Evolutionary conservation across 2,329 filamentous ascomycete genomes (phyloP).

Genomic region (Coniochaeta sp.): DNA sequence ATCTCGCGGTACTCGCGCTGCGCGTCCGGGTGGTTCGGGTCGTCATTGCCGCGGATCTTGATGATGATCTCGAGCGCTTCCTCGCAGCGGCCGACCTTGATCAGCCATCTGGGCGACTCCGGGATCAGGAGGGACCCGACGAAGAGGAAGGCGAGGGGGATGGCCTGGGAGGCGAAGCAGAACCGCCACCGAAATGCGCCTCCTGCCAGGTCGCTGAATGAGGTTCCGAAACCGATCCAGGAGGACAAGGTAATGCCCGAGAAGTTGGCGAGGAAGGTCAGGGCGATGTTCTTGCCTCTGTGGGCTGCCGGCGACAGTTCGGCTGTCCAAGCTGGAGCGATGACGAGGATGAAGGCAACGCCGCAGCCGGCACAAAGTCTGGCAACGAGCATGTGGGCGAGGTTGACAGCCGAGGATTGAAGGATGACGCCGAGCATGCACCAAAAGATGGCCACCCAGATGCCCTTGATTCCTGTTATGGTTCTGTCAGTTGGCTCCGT

Average conservation of each 20-base stretch:
- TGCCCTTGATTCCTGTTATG: neutral
- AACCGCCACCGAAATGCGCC: neutral
- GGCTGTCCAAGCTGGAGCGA: neutral
- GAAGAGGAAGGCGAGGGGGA: slow-evolving; percentile 23
- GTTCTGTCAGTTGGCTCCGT: neutral
- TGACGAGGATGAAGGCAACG: neutral
- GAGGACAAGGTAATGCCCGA: neutral
- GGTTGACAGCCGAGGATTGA: neutral
- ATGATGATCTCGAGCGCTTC: slow-evolving; percentile 61
- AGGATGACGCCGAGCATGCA: neutral
- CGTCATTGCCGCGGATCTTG: slow-evolving; percentile 53
- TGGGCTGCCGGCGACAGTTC: neutral
- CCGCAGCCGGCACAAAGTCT: neutral
- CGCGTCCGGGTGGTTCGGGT: slow-evolving; percentile 34
- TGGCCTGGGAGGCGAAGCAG: neutral
- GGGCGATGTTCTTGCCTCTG: neutral
- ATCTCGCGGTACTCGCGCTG: slow-evolving; percentile 64
- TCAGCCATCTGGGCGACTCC: slow-evolving; percentile 61
- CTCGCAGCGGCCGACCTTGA: slow-evolving; percentile 58
- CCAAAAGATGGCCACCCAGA: neutral
- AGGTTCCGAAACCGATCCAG: neutral
- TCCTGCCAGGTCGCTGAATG: neutral
- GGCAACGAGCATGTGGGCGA: neutral
- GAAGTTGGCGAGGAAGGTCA: neutral
- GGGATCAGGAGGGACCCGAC: slow-evolving; percentile 46